Evolutionary conservation across 2,329 filamentous ascomycete genomes (phyloP).

Genomic region (Diaporthe aspalathi): DNA sequence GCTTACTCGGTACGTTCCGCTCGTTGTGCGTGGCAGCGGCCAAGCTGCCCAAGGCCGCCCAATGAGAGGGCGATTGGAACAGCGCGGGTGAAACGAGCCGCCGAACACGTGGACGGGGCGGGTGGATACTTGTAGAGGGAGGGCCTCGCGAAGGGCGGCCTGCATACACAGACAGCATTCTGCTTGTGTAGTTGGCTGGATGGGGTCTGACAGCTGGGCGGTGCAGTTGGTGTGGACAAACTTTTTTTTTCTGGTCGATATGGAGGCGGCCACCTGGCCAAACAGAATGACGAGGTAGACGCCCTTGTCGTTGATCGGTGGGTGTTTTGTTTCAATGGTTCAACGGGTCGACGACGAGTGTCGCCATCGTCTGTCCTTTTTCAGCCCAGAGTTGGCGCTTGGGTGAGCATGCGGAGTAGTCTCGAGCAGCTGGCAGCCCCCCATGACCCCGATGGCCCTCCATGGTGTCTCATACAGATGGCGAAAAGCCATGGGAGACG

Average conservation of each 20-base stretch:
- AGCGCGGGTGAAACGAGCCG: conserved; percentile 30
- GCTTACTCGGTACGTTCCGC: conserved; percentile 24
- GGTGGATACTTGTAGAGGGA: not conserved
- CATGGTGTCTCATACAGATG: conserved; percentile 17
- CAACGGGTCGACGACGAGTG: conserved; percentile 1
- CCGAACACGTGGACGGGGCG: conserved; percentile 25
- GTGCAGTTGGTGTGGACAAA: not conserved
- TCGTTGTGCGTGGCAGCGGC: not conserved
- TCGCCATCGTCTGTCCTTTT: not conserved
- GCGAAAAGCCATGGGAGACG: conserved; percentile 4
- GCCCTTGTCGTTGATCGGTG: conserved; percentile 29
- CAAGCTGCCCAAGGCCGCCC: not conserved
- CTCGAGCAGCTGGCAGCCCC: conserved; percentile 25
- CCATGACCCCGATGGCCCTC: too few species aligned
- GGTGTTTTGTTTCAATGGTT: conserved; percentile 31
- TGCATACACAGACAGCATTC: not conserved
- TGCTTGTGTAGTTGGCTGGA: not conserved
- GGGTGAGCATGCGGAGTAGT: conserved; percentile 8
- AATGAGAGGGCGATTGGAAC: conserved; percentile 9
- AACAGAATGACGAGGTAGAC: conserved; percentile 28
- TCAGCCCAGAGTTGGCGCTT: conserved; percentile 11
- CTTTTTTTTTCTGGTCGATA: not conserved
- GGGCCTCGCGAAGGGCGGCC: conserved; percentile 9
- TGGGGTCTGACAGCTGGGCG: conserved; percentile 8
- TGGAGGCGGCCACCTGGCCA: conserved; percentile 26